These are phyloP conservation scores for Cryphonectria naterciae DNA, from an alignment of 2,329 filamentous ascomycete species.

Conservation along the genomic window DNA sequence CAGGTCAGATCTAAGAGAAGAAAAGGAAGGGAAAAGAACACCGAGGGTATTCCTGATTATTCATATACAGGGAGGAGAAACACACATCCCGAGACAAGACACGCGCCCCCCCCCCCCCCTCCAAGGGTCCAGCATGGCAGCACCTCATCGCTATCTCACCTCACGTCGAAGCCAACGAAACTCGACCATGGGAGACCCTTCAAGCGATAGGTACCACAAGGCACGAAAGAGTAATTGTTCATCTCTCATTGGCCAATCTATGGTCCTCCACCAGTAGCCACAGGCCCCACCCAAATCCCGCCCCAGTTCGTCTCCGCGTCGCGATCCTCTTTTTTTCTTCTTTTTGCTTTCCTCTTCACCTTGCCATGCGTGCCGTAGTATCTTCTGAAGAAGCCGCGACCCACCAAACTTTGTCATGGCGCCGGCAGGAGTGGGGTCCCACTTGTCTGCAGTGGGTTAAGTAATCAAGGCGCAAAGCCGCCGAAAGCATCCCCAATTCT, in stretches of 20 bases:
- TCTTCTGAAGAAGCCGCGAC: background rate
- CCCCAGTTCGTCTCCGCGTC: conserved; percentile 2
- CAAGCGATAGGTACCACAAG: background rate
- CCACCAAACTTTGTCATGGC: background rate
- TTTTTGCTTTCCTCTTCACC: background rate
- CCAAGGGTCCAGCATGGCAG: background rate
- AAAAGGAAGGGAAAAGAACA: conserved; percentile 1
- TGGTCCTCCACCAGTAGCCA: background rate
- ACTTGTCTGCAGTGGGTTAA: background rate
- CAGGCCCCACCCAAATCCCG: conserved; percentile 16
- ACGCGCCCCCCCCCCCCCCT: background rate
- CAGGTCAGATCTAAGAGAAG: conserved; percentile 16
- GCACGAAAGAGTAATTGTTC: conserved; percentile 21
- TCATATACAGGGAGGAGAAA: conserved; percentile 17
- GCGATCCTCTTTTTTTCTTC: background rate
- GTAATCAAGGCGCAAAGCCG: background rate
- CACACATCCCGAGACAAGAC: conserved; percentile 1
- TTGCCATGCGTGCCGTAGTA: background rate
- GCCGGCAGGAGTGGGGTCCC: too few species aligned
- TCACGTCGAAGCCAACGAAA: background rate
- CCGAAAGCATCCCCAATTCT: background rate
- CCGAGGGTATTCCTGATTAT: conserved; percentile 25
- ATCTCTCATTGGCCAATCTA: conserved; percentile 18
- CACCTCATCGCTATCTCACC: conserved; percentile 12
- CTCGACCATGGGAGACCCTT: background rate